A percentile compares a stretch with the other conserved stretches of the same genome.
These are phyloP conservation scores for Magnusiomyces tetraspermus DNA, from an alignment of 1,139 yeast species.

Conservation along the genomic window DNA sequence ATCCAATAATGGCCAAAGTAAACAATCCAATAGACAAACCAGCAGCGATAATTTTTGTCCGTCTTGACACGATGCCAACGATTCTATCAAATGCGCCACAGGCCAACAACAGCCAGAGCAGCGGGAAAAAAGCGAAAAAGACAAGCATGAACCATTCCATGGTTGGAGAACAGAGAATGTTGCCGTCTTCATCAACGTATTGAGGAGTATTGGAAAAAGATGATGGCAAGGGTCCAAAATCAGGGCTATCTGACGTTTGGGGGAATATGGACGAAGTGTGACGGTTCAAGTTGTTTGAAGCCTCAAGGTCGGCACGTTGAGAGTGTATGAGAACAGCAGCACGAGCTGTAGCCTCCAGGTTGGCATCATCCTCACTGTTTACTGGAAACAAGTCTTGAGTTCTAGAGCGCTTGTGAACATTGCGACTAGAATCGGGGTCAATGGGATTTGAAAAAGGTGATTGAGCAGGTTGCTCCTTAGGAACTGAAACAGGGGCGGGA, in stretches of 20 bases:
- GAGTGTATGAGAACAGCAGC: not conserved
- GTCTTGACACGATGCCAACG: conserved; percentile 9
- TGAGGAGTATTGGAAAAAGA: too few relatives aligned
- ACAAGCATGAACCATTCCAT: conserved; percentile 10
- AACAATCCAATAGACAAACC: conserved; percentile 10
- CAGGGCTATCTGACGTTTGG: too few relatives aligned
- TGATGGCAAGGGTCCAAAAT: too few relatives aligned
- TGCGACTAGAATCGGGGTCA: too few relatives aligned
- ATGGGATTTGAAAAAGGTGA: too few relatives aligned
- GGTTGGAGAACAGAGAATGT: conserved; percentile 5
- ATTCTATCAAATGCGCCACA: conserved; percentile 13
- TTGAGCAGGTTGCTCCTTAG: too few relatives aligned
- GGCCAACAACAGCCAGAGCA: conserved; percentile 14
- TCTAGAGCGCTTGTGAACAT: too few relatives aligned
- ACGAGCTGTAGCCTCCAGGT: conserved; percentile 2
- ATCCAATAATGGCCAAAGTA: conserved; percentile 11
- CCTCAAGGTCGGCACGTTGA: not conserved
- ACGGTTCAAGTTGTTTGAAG: not conserved
- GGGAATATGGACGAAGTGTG: not conserved
- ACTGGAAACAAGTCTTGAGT: not conserved
- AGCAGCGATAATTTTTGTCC: conserved; percentile 10
- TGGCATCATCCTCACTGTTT: conserved; percentile 1
- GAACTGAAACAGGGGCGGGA: too few relatives aligned
- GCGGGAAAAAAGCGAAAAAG: conserved; percentile 11
- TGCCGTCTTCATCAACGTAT: conserved; percentile 8